Percentiles rank a stretch among this genome's conserved stretches.
Evolutionary conservation across 2,329 filamentous ascomycete species (phyloP).

Genomic region (Beauveria australis): DNA sequence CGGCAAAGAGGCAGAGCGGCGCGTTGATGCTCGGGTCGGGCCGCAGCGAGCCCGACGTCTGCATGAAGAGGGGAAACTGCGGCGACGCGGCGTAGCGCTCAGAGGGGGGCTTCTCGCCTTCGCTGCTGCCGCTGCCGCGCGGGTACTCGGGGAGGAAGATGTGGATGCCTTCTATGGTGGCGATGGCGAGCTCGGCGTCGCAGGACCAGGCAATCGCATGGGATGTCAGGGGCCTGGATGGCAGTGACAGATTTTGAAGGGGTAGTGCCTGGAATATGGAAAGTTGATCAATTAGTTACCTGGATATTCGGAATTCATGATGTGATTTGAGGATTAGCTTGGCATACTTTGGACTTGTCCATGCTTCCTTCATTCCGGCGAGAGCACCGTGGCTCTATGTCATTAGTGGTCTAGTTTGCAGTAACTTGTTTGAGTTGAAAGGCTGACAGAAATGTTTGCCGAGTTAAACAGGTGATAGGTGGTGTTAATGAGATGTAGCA

Average conservation of each 20-base stretch:
- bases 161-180: conserved; percentile 6
- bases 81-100: not conserved
- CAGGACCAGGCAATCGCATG: conserved; percentile 24
- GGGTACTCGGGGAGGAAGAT: conserved; percentile 8
- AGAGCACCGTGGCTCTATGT: not conserved
- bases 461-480: not conserved
- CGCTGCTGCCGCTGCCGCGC: not conserved
- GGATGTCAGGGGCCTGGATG: conserved; percentile 34
- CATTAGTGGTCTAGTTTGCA: not conserved
- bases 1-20: conserved; percentile 5
- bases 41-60: conserved; percentile 3
- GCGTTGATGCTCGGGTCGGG: conserved; percentile 9
- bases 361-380: conserved; percentile 11
- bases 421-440: not conserved
- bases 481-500: not conserved
- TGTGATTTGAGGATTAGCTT: conserved; percentile 15
- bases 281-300: not conserved
- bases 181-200: conserved; percentile 9
- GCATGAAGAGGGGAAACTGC: conserved; percentile 10
- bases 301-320: conserved; percentile 12
- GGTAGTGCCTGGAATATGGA: conserved; percentile 24
- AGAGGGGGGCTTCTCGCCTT: not conserved
- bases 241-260: conserved; percentile 37
- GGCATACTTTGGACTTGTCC: conserved; percentile 18
- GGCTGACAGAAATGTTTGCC: not conserved